A percentile compares a stretch with the other conserved stretches of the same genome.
Conservation (phyloP, 805 yeast genomes). For the Schizosaccharomyces lindneri region DNA sequence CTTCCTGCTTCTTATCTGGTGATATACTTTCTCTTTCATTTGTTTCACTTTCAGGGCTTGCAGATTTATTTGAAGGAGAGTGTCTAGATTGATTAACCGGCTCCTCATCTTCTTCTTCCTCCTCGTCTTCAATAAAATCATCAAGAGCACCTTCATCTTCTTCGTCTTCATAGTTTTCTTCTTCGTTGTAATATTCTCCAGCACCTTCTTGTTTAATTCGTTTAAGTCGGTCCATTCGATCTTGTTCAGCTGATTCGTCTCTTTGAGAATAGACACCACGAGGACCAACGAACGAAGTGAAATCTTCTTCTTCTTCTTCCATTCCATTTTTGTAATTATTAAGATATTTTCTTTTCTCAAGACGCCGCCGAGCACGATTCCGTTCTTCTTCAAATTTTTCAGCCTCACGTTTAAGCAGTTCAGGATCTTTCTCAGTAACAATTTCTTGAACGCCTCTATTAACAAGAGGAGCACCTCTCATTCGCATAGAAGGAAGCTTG, state of each 20-base stretch:
- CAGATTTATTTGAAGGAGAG: background rate
- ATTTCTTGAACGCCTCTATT: conserved; percentile 13
- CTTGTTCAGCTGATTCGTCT: background rate
- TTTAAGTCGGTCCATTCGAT: background rate
- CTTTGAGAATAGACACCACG: background rate
- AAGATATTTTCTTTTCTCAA: conserved; percentile 14
- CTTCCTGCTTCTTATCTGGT: no score
- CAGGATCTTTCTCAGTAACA: conserved; percentile 21
- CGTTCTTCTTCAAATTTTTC: conserved; percentile 17
- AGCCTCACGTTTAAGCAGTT: conserved; percentile 19
- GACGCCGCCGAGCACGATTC: conserved; percentile 18
- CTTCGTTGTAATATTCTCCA: background rate
- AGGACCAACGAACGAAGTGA: background rate
- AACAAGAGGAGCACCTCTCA: background rate
- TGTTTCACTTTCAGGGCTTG: background rate
- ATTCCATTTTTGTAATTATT: conserved; percentile 12
- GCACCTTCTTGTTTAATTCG: background rate
- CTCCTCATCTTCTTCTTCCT: conserved; percentile 8
- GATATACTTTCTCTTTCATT: background rate
- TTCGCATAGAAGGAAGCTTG: conserved; percentile 8
- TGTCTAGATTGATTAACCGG: conserved; percentile 6
- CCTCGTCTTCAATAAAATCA: conserved; percentile 6
- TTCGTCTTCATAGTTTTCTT: background rate
- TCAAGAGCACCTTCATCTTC: conserved; percentile 1
- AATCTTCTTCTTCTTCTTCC: conserved; percentile 4